Base-by-base conservation (phyloP, 179 eudicot genomes). In the Nepenthes alata region DNA sequence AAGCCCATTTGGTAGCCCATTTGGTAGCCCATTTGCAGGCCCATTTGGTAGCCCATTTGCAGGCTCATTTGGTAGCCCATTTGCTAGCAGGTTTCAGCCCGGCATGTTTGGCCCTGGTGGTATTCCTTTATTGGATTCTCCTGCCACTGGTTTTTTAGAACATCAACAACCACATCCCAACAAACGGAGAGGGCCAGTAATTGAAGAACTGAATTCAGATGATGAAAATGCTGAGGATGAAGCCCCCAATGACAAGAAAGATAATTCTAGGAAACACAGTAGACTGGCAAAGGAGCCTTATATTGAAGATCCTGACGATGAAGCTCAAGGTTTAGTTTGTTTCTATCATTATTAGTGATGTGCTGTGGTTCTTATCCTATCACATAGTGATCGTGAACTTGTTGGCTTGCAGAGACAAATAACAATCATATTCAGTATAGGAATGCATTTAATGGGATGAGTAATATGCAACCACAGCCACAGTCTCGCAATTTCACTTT, bases 171-270 rank as follows among this genome's bases (percentile, higher is more conserved):
- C 88, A 37, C 93, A 70, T 53, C 68, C 73, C 25, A 75, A 65
- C 55, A 77, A 64, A 55, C 79, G 85, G 3, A 86, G 85, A 75
- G 96, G 98, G 4, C 95, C 95, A 7, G 69, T 91, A 35, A 91
- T 91, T 70, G 89, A 91, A 75, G 96, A 91, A 78, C 16, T 91
- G 74, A 66, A 77, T 71, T 89, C 95, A 45, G 98, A 89, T 71
- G 95, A 86, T 47, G 98, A 91, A 74, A 64, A 64, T 35, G 82
- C 62, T 59, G 78, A 76, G 63, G 70, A 55, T 58, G 85, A 72
- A 53, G 83, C 51, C 11, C 57, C 68, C 34, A 53, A 66, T 51
- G 74, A 72, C 56, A 72, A 66, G 47, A 71, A 68, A 36, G 82
- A 80, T 35, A 77, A 78, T 62, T 76, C 91, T 11, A 80, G 88